A percentile compares a stretch with the other conserved stretches of the same genome.
Conservation (phyloP, 306 rosid genomes). For the Cotoneaster glaucophyllus region DNA sequence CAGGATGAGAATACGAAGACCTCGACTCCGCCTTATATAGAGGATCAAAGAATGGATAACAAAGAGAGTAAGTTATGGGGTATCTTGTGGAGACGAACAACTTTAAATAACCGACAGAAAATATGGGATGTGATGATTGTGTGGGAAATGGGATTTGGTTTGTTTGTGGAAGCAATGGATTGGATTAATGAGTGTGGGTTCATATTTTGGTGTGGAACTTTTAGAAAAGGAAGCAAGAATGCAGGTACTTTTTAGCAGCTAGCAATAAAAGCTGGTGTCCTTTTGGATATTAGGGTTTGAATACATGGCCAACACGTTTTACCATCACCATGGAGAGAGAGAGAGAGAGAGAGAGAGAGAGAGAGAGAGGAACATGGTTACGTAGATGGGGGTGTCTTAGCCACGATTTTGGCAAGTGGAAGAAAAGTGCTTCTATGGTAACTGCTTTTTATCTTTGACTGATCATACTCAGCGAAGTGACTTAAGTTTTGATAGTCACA, state of each 20-base stretch:
- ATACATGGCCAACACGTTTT: slow-evolving; percentile 33
- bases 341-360: neutral
- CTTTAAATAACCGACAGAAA: slow-evolving; percentile 19
- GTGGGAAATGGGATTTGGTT: slow-evolving; percentile 23
- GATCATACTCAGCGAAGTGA: neutral
- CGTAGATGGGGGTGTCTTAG: slow-evolving; percentile 22
- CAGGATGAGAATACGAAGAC: slow-evolving; percentile 22
- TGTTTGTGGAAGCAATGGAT: slow-evolving; percentile 26
- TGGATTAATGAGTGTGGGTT: neutral
- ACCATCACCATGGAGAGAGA: neutral
- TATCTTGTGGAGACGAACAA: slow-evolving; percentile 45
- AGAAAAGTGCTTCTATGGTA: slow-evolving; percentile 5
- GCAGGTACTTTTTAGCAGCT: slow-evolving; percentile 8
- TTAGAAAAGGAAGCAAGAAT: neutral
- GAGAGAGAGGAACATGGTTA: slow-evolving; percentile 8
- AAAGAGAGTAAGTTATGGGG: slow-evolving; percentile 26
- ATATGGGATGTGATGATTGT: slow-evolving; percentile 1
- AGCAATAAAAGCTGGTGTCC: slow-evolving; percentile 15
- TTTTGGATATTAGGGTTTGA: neutral
- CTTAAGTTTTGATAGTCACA: neutral
- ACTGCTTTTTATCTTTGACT: slow-evolving; percentile 31
- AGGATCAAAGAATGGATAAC: slow-evolving; percentile 8
- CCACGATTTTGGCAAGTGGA: slow-evolving; percentile 19
- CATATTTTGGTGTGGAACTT: neutral
- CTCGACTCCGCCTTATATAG: slow-evolving; percentile 35